phyloP scores from a whole-genome alignment of 2,329 filamentous ascomycete genomes.

The Pyrenochaeta sp. region DNA sequence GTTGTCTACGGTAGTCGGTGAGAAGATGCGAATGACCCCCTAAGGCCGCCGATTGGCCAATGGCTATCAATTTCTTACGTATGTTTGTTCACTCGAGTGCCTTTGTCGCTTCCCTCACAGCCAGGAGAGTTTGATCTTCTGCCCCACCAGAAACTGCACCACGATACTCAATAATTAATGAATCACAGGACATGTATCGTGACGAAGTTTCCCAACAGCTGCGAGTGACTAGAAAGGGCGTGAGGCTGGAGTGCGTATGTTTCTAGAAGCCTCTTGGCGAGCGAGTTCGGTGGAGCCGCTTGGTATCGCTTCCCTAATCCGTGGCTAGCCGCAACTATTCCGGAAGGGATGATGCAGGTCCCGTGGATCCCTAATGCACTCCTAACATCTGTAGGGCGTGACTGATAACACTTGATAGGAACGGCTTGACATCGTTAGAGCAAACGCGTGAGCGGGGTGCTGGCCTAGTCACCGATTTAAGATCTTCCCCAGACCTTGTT shows the following conservation, averaged over 20 bases:
- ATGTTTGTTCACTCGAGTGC: conserved; percentile 12
- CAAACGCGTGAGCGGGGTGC: no score
- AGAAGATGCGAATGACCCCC: conserved; percentile 13
- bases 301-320: conserved; percentile 33
- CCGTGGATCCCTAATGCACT: conserved; percentile 22
- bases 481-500: no score
- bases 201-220: not conserved
- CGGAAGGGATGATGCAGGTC: conserved; percentile 25
- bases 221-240: conserved; percentile 19
- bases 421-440: not conserved
- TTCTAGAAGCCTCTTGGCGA: conserved; percentile 11
- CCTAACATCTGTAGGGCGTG: conserved; percentile 36
- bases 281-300: conserved; percentile 22
- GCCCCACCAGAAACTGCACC: no score
- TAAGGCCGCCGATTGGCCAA: conserved; percentile 27
- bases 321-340: conserved; percentile 42
- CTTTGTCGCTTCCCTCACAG: conserved; percentile 3
- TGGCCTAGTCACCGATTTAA: no score
- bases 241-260: conserved; percentile 14
- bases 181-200: no score
- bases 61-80: conserved; percentile 26
- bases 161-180: no score
- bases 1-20: conserved; percentile 10
- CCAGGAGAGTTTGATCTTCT: no score
- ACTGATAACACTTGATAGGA: conserved; percentile 7